phyloP scores from a whole-genome alignment of 495 filamentous ascomycete genomes.

The Penicillium macrosclerotiorum region DNA sequence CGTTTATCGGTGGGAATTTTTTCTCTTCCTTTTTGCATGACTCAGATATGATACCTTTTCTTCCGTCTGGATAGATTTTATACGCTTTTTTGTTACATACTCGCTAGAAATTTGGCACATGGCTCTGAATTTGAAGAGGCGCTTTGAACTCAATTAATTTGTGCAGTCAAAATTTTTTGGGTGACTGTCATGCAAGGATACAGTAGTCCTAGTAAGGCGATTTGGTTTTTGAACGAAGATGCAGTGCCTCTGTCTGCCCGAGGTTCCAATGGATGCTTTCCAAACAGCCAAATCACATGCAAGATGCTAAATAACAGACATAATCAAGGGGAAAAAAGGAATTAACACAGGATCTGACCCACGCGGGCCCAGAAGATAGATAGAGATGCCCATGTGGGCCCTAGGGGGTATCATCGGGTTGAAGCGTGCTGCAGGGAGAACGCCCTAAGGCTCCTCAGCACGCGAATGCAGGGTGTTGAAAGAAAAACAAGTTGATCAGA shows the following conservation, averaged over 20 bases:
- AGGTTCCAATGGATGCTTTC: not conserved
- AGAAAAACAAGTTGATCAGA: conserved; percentile 30
- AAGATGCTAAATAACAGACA: conserved; percentile 9
- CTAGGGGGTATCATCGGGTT: conserved; percentile 15
- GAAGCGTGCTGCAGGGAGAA: not conserved
- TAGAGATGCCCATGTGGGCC: conserved; percentile 6
- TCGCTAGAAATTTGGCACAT: not conserved
- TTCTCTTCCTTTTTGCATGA: conserved; percentile 3
- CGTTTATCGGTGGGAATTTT: conserved; percentile 3
- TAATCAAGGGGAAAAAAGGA: no score
- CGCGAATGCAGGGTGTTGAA: conserved; percentile 3
- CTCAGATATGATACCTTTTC: conserved; percentile 8
- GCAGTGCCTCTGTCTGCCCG: not conserved
- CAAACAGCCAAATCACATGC: conserved; percentile 12
- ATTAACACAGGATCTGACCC: conserved; percentile 5
- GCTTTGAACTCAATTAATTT: conserved; percentile 1
- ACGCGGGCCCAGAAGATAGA: conserved; percentile 5
- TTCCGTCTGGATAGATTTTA: not conserved
- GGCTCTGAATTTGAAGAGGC: not conserved
- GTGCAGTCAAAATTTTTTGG: conserved; percentile 7
- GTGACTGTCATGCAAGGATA: conserved; percentile 10
- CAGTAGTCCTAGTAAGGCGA: conserved; percentile 3
- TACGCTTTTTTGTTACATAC: not conserved
- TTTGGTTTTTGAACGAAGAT: not conserved
- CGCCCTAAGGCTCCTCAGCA: no score